These are phyloP conservation scores for Globisporangium splendens DNA, from an alignment of 352 stramenopile species.

Conservation along the genomic window DNA sequence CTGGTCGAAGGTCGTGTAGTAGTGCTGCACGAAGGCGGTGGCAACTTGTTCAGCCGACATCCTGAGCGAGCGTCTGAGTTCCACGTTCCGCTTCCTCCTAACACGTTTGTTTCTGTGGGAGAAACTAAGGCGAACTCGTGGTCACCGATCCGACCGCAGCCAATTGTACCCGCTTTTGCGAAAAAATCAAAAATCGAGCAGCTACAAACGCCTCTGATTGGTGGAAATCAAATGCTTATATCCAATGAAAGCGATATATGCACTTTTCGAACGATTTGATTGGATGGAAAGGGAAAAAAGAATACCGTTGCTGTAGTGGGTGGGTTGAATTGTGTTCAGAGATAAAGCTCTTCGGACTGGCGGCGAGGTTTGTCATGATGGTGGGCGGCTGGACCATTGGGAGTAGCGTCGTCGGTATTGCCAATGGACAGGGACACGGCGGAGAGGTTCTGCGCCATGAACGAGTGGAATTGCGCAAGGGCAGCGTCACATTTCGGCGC, in stretches of 20 bases:
- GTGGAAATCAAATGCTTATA: neutral
- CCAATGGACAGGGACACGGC: constrained; percentile 3
- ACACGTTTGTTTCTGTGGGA: constrained; percentile 1
- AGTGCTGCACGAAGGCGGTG: constrained; percentile 85
- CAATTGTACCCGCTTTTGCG: constrained; percentile 10
- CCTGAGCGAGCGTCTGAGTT: constrained; percentile 15
- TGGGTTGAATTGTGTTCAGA: constrained; percentile 5
- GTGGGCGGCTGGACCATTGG: constrained; percentile 1
- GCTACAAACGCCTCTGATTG: constrained; percentile 1
- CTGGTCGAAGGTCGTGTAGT: constrained; percentile 84
- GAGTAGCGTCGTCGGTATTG: constrained; percentile 6
- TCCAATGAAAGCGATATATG: constrained; percentile 6
- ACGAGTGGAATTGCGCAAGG: constrained; percentile 48
- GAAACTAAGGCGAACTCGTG: constrained; percentile 2
- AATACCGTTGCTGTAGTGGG: neutral
- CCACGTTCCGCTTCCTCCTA: no score
- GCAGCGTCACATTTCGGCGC: constrained; percentile 68
- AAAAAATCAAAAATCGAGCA: neutral
- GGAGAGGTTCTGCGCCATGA: constrained; percentile 33
- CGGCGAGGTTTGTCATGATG: constrained; percentile 4
- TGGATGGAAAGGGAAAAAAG: constrained; percentile 12
- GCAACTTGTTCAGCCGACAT: constrained; percentile 86
- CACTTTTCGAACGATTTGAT: constrained; percentile 5
- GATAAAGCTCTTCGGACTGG: constrained; percentile 8
- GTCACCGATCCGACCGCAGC: constrained; percentile 2